phyloP scores from a whole-genome alignment of 164 flowering plant genomes.

The Echeveria elegans region DNA sequence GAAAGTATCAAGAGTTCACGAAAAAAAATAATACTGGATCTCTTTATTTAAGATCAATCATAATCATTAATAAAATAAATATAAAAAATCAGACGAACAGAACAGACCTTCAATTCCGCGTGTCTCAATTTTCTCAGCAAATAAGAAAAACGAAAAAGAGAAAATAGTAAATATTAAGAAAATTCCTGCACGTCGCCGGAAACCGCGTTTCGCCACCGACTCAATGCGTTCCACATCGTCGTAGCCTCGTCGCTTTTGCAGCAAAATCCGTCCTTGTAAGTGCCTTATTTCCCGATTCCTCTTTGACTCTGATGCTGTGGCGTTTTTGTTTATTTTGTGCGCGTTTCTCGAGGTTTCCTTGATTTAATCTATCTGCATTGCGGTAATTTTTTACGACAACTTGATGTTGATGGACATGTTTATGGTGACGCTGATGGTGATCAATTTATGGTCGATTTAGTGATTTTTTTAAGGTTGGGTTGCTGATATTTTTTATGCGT shows the following conservation, averaged over 20 bases:
- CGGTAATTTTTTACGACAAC: too few relatives aligned
- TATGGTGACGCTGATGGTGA: too few relatives aligned
- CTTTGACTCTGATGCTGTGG: not conserved
- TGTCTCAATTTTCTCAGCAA: constrained; percentile 11
- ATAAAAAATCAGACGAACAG: constrained; percentile 12
- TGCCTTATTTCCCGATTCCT: not conserved
- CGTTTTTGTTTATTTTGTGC: not conserved
- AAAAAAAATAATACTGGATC: too few relatives aligned
- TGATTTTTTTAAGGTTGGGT: too few relatives aligned
- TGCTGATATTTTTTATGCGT: too few relatives aligned
- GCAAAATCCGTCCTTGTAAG: not conserved
- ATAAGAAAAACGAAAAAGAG: not conserved
- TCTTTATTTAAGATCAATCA: too few relatives aligned
- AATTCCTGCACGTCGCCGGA: constrained; percentile 36
- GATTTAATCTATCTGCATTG: too few relatives aligned
- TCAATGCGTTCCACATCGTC: constrained; percentile 9
- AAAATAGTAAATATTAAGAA: constrained; percentile 17
- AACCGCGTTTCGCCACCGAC: constrained; percentile 46
- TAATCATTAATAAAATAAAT: too few relatives aligned
- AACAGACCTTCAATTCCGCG: constrained; percentile 15
- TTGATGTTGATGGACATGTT: too few relatives aligned
- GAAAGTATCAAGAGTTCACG: too few relatives aligned
- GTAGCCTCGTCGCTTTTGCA: not conserved
- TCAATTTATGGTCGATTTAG: too few relatives aligned
- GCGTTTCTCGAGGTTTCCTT: too few relatives aligned